Base-by-base conservation (phyloP, 2,329 filamentous ascomycete genomes). In the Trichoderma sp. region DNA sequence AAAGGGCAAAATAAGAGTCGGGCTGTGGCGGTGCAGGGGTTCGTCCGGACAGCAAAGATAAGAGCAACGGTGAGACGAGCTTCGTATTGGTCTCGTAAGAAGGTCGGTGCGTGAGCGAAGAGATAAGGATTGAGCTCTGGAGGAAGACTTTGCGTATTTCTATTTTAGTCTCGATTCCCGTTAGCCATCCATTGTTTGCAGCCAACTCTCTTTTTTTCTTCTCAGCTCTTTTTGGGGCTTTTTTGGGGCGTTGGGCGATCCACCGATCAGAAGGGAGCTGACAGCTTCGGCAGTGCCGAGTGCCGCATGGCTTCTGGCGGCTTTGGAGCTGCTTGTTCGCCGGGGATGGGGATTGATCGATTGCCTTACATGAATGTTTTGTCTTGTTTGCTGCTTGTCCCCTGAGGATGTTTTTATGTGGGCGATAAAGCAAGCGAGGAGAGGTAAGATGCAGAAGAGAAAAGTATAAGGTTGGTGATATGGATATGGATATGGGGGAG, bases 231-330 rank as follows among this genome's bases (percentile, higher is more conserved):
- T 29, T 31, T 21, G 50, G 60, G 31, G 41, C 41, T 45, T 45
- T 45, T 24, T 31, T 31, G 21, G 50, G 60, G 60, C 60, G 62
- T 50, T 35, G 24, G 31, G 41, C 67, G 67, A 24, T 41, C 24
- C 64, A 59, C 53, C 29, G 53, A 31, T 71, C 33, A 71, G 67
- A 71, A 71, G 53, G 69, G 71, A 73, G 71, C 71, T 73, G 71
- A 64, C 59, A 73, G 71, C 71, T 73, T 73, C 71, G 71, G 71
- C 60, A 73, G 60, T 65, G 71, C 71, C 71, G 71, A 73, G 35
- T 63, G 60, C 60, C 60, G 60, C n/a, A 38, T 31, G 41, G 60
- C 21, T 53, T 41, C 59, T 72, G 29, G 16, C 62, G 38, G 69
- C 38, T 41, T 11, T 59, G 53, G 67, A 71, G 67, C 67, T 62